phyloP scores from a whole-genome alignment of 2,329 filamentous ascomycete species.

The Ophiocordyceps camponoti-saundersi region DNA sequence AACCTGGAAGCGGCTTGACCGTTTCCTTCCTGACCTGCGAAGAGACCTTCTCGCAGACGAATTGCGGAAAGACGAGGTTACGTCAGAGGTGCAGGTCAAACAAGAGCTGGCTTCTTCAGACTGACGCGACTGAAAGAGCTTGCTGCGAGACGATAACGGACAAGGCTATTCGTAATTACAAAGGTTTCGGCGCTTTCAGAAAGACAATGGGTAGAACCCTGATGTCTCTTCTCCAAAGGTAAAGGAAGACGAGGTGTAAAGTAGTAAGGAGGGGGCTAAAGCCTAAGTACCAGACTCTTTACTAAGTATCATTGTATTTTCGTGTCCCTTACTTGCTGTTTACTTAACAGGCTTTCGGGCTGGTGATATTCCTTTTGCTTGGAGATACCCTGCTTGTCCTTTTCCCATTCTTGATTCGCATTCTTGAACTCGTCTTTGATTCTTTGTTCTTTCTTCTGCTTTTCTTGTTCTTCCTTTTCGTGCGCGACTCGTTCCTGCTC shows the following conservation, averaged over 20 bases:
- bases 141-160: too few relatives aligned
- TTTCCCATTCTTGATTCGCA: conserved; percentile 66
- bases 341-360: not conserved
- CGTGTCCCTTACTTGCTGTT: not conserved
- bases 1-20: conserved; percentile 48
- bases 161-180: too few relatives aligned
- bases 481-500: conserved; percentile 66
- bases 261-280: too few relatives aligned
- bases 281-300: too few relatives aligned
- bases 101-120: too few relatives aligned
- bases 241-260: too few relatives aligned
- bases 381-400: conserved; percentile 69
- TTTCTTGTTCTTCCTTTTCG: conserved; percentile 50
- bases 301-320: not conserved
- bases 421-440: conserved; percentile 70
- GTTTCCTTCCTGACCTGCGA: conserved; percentile 44
- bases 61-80: not conserved
- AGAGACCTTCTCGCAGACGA: conserved; percentile 38
- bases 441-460: conserved; percentile 56
- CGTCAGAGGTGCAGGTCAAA: not conserved
- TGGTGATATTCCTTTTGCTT: conserved; percentile 17
- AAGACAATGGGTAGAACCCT: too few relatives aligned
- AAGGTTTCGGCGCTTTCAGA: too few relatives aligned
- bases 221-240: too few relatives aligned
- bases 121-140: too few relatives aligned